phyloP scores from a whole-genome alignment of 306 rosid species.

The Alnus rubra region DNA sequence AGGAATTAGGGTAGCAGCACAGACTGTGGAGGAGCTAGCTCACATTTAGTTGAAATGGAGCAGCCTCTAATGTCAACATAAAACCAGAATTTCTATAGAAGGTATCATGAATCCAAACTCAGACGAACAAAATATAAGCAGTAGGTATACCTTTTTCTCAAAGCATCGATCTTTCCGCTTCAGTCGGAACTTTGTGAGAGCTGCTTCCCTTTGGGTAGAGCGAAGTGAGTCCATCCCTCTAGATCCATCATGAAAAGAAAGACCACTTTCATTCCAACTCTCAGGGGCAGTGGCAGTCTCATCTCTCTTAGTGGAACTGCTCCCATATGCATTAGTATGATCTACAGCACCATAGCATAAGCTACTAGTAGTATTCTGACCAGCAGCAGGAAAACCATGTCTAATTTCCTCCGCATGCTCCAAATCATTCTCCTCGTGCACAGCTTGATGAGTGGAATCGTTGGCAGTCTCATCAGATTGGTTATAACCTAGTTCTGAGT shows the following conservation, averaged over 20 bases:
- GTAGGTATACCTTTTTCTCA: constrained; percentile 61
- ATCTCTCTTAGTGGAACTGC: constrained; percentile 43
- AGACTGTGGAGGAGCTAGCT: neutral
- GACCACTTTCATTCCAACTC: constrained; percentile 30
- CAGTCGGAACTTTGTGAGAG: constrained; percentile 61
- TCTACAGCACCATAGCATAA: constrained; percentile 35
- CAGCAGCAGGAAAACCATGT: constrained; percentile 45
- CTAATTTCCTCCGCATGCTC: constrained; percentile 28
- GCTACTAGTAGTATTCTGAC: constrained; percentile 35
- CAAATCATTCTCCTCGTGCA: constrained; percentile 26
- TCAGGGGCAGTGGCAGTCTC: constrained; percentile 43
- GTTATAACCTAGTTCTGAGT: constrained; percentile 38
- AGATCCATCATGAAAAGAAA: constrained; percentile 32
- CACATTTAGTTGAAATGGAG: neutral
- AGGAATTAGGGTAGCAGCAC: neutral
- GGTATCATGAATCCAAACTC: neutral
- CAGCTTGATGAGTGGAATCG: constrained; percentile 30
- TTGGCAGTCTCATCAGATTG: constrained; percentile 34
- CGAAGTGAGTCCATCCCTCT: constrained; percentile 39
- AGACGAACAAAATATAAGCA: neutral
- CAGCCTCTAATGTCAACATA: too few relatives aligned
- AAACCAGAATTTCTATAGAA: neutral
- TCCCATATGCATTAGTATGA: constrained; percentile 36
- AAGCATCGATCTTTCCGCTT: constrained; percentile 73
- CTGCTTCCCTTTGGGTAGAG: constrained; percentile 70